These are phyloP conservation scores for Vaccinium myrtillus DNA, from an alignment of 148 eudicot genomes.

Conservation along the genomic window DNA sequence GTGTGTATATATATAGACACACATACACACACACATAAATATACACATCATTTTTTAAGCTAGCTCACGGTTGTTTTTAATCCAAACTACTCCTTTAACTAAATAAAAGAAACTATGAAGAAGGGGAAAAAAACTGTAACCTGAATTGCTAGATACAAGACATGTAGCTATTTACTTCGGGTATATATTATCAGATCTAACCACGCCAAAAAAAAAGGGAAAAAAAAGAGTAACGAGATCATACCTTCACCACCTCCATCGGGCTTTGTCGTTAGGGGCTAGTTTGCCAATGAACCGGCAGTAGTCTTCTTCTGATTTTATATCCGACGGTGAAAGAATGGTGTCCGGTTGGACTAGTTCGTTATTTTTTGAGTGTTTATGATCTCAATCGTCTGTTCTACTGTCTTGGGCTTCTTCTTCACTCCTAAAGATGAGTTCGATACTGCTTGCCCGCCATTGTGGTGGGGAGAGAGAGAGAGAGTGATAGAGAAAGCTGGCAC, in stretches of 20 bases:
- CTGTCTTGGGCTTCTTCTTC: background rate
- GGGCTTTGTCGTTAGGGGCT: background rate
- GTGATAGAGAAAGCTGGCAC: too few species aligned
- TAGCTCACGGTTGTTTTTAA: too few species aligned
- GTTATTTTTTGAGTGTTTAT: too few species aligned
- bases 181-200: background rate
- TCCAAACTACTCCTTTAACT: too few species aligned
- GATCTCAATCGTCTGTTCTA: too few species aligned
- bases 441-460: background rate
- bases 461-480: background rate
- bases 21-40: too few species aligned
- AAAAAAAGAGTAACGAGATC: background rate
- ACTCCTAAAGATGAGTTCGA: background rate
- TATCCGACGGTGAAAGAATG: background rate
- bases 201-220: background rate
- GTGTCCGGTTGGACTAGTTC: background rate
- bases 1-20: too few species aligned
- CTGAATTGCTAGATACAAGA: too few species aligned
- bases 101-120: too few species aligned
- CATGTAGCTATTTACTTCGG: background rate
- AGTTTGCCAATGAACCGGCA: background rate
- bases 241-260: background rate
- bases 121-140: too few species aligned
- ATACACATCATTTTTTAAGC: too few species aligned
- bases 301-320: background rate